Base-by-base conservation (phyloP, 2,329 filamentous ascomycete genomes). In the Beauveria australis region DNA sequence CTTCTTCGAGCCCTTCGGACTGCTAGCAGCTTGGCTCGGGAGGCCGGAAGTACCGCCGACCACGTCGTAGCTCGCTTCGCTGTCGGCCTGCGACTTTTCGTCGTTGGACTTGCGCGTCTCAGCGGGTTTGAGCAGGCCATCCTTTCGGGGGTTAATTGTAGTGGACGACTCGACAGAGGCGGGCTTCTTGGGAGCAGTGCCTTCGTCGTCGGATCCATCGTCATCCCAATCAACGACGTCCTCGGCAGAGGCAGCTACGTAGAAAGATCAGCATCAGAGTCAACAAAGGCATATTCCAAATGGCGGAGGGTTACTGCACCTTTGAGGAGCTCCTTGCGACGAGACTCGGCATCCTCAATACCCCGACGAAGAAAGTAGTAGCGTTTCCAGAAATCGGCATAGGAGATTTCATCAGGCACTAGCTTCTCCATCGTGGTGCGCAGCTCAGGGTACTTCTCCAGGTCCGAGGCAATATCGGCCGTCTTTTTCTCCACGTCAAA, bases 341-440 rank as follows among this genome's bases (percentile, higher is more conserved):
- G 86, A 69, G 89, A 87, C 76, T 99, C 94, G 61, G 96, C 92
- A 28, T 89, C 92, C 77, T 97, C 93, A 64, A 99, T 89, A 18
- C 94, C 91, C 69, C 95, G 89, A 68, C 93, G 83, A 64, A 97
- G 77, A 78, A 96, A 99, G 73, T 97, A 97, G 75, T 99, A 99
- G 60, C 94, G 83, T 71, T 84, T 89, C 93, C 94, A 99, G 72
- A 99, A 99, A 57, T 89, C 84, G 57, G 79, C 82, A 69, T 99
- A 99, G 40, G 92, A 83, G n/a, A 97, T 90, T 67, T 85, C 84
- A 73, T 92, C 92, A 1, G 94, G 94, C n/a, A 99, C 94, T 60
- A 96, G 78, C 76, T 89, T 92, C 81, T 97, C 94, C 93, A 99
- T 97, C 0, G 92, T 92, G 28, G 81, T 76, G 67, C 92, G 81